These are phyloP conservation scores for Asclepias syriaca DNA, from an alignment of 257 asterid genomes.

Conservation along the genomic window DNA sequence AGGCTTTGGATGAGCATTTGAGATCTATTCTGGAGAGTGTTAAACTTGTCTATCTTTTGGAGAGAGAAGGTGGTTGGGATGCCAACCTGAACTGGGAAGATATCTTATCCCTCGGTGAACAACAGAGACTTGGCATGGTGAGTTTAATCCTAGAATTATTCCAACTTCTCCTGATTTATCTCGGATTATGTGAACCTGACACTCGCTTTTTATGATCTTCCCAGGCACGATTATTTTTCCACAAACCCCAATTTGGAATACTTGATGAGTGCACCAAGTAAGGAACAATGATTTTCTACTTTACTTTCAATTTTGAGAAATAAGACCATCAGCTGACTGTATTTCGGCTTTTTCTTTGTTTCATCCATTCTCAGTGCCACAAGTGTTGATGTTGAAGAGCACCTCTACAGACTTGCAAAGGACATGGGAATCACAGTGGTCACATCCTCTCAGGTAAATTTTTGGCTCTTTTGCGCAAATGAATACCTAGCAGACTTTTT, in stretches of 20 bases:
- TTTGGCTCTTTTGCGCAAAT: conserved; percentile 1
- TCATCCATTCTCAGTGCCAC: conserved; percentile 61
- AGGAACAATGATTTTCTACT: conserved; percentile 20
- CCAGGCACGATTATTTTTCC: conserved; percentile 96
- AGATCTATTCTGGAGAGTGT: conserved; percentile 76
- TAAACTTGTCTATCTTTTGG: conserved; percentile 77
- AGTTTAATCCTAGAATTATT: conserved; percentile 18
- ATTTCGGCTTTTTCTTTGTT: conserved; percentile 14
- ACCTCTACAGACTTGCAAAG: conserved; percentile 84
- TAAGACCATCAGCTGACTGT: conserved; percentile 7
- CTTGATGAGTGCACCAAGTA: conserved; percentile 99
- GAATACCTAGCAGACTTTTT: neutral
- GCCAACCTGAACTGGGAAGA: conserved; percentile 93
- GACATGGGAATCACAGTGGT: conserved; percentile 83
- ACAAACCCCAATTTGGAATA: conserved; percentile 89
- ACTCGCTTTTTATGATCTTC: conserved; percentile 12
- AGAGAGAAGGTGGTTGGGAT: conserved; percentile 98
- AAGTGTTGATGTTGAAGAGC: conserved; percentile 97
- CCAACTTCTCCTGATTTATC: conserved; percentile 2
- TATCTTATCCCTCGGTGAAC: conserved; percentile 96
- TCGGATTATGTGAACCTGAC: conserved; percentile 10
- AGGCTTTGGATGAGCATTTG: conserved; percentile 56
- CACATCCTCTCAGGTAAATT: conserved; percentile 88
- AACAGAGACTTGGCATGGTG: conserved; percentile 97
- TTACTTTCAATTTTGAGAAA: neutral